Conservation (phyloP, 352 stramenopile species). For the Phytophthora sp. region DNA sequence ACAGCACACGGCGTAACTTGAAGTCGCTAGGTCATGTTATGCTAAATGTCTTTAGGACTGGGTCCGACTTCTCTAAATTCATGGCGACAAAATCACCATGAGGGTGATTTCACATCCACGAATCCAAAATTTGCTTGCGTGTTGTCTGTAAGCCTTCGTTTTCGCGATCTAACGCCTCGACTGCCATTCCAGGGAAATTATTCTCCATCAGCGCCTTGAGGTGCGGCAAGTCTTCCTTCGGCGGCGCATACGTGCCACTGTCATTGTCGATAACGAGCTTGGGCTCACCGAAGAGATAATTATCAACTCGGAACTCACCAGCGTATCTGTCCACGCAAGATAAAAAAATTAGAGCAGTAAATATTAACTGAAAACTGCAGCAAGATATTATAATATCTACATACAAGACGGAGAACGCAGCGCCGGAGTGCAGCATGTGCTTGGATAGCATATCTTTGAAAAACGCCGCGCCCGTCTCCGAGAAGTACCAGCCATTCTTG, state of each 20-base stretch:
- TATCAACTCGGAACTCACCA: slow-evolving; percentile 44
- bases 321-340: slow-evolving; percentile 41
- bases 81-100: too few relatives aligned
- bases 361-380: not conserved
- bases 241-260: slow-evolving; percentile 50
- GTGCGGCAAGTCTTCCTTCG: slow-evolving; percentile 35
- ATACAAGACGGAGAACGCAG: slow-evolving; percentile 44
- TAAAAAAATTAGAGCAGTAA: too few relatives aligned
- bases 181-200: slow-evolving; percentile 46
- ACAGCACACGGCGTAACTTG: too few relatives aligned
- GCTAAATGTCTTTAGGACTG: too few relatives aligned
- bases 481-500: slow-evolving; percentile 53
- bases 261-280: slow-evolving; percentile 53
- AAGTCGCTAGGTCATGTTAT: not conserved
- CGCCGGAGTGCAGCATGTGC: slow-evolving; percentile 50
- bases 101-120: slow-evolving; percentile 24
- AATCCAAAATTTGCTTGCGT: slow-evolving; percentile 43
- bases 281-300: slow-evolving; percentile 29
- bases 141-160: slow-evolving; percentile 23
- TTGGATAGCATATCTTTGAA: slow-evolving; percentile 60
- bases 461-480: slow-evolving; percentile 45
- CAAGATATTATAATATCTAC: slow-evolving; percentile 1
- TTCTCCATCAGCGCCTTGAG: slow-evolving; percentile 43
- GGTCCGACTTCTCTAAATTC: too few relatives aligned
- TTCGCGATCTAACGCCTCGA: slow-evolving; percentile 40